Base-by-base conservation (phyloP, 768 basidiomycete genomes). In the Agrocybe chaxingu region DNA sequence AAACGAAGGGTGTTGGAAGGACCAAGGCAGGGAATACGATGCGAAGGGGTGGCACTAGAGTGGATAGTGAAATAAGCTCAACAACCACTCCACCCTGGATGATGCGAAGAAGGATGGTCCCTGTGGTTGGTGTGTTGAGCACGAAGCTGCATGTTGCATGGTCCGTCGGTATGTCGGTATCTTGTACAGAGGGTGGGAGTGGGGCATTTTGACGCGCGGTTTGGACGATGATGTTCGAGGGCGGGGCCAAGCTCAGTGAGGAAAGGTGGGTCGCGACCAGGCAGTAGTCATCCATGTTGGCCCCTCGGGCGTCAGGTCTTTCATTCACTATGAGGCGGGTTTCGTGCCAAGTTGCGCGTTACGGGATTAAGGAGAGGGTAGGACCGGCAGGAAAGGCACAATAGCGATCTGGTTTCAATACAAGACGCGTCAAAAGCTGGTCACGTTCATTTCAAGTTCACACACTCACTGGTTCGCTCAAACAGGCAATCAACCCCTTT, bases 21-120 rank as follows among this genome's bases (percentile, higher is more conserved):
- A 93, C 66, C 34, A 78, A 62, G 8, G 87, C 81, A 34, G 90
- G 89, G 58, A 92, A 90, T 56, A 88, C 75, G 63, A 94, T 81
- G 50, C 89, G 83, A 54, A 92, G 77, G 12, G 90, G 83, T 31
- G 78, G 72, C 2, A 84, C 70, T 55, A 81, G 71, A 1, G 78
- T 75, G 4, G 87, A 81, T 40, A 92, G 71, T n/a, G 90, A 89
- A 34, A 84, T 62, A 41, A 95, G 79, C 61, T 94, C 89, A 38
- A 92, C 66, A 44, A 91, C 84, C 54, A 82, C 68, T 19, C 85
- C 86, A 40, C 78, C 81, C 54, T 92, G 85, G 47, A 92, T 73
- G 41, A 91, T 77, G 52, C 92, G 85, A 42, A 85, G 66, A 45
- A 92, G 77, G 47, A 93, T 74, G 43, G 85, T 77, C 11, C 87